Evolutionary conservation across 1,284 basidiomycete genomes (phyloP), one percentile per base, ranked within the genome.

Genomic region (Takashimella tepidaria): DNA sequence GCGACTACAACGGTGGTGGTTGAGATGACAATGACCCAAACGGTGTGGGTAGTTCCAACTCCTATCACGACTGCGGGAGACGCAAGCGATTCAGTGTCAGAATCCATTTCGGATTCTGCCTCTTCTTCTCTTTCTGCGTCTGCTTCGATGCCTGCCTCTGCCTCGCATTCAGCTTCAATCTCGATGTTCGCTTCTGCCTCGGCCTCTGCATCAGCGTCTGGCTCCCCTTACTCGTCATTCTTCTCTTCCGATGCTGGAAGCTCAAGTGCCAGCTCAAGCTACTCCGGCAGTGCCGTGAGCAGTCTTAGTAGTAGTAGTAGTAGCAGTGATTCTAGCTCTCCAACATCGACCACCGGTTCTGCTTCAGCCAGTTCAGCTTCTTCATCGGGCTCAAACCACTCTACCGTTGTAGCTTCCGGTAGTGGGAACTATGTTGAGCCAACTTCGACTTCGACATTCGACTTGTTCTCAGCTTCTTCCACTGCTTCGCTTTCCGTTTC

Each of bases 1-100:
- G 64, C 71, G 1, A 76, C 74, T 2, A 76, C 69, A 1, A 74
- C 70, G 1, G 58, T 74, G 4, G 55, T 66, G 6, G 66, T 72
- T 4, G 62, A 70, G 26, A 62, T 66, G 53, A 74, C 72, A 2
- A 59, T 50, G 19, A 74, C 72, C 8, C 56, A 68, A 49, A 69
- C 68, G 1, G 59, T 73, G 1, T 76, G 74, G 74, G 70, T 70
- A 4, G 54, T 61, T 21, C 62, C 69, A 3, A 68, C 68, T 8
- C 22, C 42, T 10, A 16, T 21, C 2, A 26, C 49, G 31, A 37
- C 10, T 16, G 16, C 31, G 31, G 31, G 31, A 37, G 31, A 37
- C 31, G 31, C 10, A 8, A 37, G 31, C 16, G 31, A 16, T 8
- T 8, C 8, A 37, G 10, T 37, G 31, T 37, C 16, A 16, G 23